A percentile compares a stretch with the other conserved stretches of the same genome.
These are phyloP conservation scores for Phaeosphaeriaceae sp. DNA, from an alignment of 2,329 filamentous ascomycete species.

Conservation along the genomic window DNA sequence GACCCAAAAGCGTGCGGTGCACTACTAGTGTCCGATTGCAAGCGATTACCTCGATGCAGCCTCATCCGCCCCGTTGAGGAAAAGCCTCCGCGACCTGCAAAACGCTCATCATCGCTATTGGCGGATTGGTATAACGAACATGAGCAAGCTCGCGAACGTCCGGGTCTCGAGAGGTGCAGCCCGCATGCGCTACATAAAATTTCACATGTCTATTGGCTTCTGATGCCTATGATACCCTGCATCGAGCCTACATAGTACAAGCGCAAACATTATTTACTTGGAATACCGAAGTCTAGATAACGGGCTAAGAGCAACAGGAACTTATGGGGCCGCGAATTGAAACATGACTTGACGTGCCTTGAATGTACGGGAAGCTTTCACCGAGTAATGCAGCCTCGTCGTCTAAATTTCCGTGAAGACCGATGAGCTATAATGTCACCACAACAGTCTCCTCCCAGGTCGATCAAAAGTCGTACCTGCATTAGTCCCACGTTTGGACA, in stretches of 20 bases:
- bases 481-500: background rate
- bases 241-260: background rate
- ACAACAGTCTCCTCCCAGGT: background rate
- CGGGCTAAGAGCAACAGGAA: background rate
- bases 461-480: background rate
- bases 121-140: background rate
- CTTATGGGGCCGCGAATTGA: background rate
- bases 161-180: background rate
- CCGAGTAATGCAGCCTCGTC: background rate
- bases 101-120: background rate
- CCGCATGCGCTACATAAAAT: background rate
- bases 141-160: background rate
- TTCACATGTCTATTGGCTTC: background rate
- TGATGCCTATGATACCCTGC: background rate
- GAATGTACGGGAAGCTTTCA: background rate
- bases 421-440: background rate
- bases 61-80: background rate
- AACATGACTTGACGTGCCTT: background rate
- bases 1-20: background rate
- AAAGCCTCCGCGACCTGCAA: background rate
- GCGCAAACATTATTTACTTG: background rate
- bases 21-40: background rate
- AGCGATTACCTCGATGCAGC: background rate
- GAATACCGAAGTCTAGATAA: background rate
- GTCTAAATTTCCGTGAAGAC: background rate